phyloP scores from a whole-genome alignment of 2,329 filamentous ascomycete species.

The Nothopassalora personata region DNA sequence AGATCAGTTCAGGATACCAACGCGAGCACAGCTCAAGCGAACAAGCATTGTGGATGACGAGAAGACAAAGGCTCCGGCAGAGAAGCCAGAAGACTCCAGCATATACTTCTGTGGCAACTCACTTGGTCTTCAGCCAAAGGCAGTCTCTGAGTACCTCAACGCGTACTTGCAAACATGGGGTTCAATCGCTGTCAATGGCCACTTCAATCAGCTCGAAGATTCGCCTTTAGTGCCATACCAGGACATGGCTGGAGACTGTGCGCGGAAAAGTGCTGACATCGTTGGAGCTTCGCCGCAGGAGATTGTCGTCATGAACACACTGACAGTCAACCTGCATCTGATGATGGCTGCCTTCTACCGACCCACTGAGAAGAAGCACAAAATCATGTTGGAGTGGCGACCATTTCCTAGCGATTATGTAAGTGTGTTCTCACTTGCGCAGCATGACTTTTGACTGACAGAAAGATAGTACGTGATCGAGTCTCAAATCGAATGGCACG shows the following conservation, averaged over 20 bases:
- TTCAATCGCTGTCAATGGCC: conserved; percentile 77
- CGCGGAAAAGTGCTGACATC: conserved; percentile 62
- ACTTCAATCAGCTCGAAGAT: conserved; percentile 50
- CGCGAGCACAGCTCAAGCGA: conserved; percentile 63
- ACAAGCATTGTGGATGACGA: conserved; percentile 44
- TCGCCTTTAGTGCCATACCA: conserved; percentile 69
- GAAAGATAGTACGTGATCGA: conserved; percentile 71
- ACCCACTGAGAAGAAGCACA: conserved; percentile 61
- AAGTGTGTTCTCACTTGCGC: conserved; percentile 27
- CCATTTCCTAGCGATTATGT: conserved; percentile 84
- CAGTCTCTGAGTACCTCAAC: conserved; percentile 58
- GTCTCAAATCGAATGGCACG: conserved; percentile 70
- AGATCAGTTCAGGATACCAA: conserved; percentile 68
- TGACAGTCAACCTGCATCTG: conserved; percentile 78
- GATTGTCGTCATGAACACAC: conserved; percentile 80
- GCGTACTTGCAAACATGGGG: conserved; percentile 78
- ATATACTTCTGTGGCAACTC: conserved; percentile 90
- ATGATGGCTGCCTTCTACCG: conserved; percentile 79
- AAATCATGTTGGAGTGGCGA: conserved; percentile 81
- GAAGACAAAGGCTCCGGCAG: conserved; percentile 15
- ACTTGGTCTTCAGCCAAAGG: conserved; percentile 73
- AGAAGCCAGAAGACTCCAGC: conserved; percentile 38
- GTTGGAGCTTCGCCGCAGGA: conserved; percentile 69
- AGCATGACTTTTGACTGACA: neutral
- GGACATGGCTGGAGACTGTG: conserved; percentile 69